These are phyloP conservation scores for Westerdykella aurantiaca DNA, from an alignment of 2,329 filamentous ascomycete genomes.

Conservation along the genomic window DNA sequence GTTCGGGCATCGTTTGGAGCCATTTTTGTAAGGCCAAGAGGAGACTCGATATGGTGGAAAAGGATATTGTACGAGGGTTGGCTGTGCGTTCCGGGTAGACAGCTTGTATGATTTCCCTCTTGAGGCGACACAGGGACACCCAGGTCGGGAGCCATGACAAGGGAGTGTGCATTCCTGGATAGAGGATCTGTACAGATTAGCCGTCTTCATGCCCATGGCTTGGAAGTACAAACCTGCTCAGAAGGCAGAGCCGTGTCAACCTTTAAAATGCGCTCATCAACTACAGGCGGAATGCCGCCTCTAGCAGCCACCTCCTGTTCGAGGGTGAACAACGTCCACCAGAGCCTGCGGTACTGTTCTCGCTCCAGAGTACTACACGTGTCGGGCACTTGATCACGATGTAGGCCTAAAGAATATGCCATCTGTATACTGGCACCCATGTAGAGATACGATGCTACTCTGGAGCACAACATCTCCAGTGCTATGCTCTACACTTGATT, in stretches of 20 bases:
- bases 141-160: constrained; percentile 28
- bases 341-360: constrained; percentile 33
- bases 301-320: constrained; percentile 34
- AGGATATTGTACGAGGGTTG: constrained; percentile 24
- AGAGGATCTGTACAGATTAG: constrained; percentile 18
- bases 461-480: constrained; percentile 31
- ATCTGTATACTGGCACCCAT: constrained; percentile 35
- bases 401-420: constrained; percentile 33
- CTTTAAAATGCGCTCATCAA: constrained; percentile 30
- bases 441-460: constrained; percentile 33
- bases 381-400: constrained; percentile 30
- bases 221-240: constrained; percentile 21
- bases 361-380: constrained; percentile 23
- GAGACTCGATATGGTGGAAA: constrained; percentile 30
- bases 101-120: constrained; percentile 30
- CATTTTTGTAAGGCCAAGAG: constrained; percentile 31
- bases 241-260: constrained; percentile 28
- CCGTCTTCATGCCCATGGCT: neutral
- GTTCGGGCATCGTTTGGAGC: constrained; percentile 27
- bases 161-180: constrained; percentile 32
- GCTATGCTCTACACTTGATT: constrained; percentile 23
- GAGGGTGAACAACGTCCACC: constrained; percentile 35
- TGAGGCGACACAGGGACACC: constrained; percentile 27
- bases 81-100: constrained; percentile 30
- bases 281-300: constrained; percentile 30